phyloP scores from a whole-genome alignment of 306 rosid genomes.

The Lathyrus sativus region DNA sequence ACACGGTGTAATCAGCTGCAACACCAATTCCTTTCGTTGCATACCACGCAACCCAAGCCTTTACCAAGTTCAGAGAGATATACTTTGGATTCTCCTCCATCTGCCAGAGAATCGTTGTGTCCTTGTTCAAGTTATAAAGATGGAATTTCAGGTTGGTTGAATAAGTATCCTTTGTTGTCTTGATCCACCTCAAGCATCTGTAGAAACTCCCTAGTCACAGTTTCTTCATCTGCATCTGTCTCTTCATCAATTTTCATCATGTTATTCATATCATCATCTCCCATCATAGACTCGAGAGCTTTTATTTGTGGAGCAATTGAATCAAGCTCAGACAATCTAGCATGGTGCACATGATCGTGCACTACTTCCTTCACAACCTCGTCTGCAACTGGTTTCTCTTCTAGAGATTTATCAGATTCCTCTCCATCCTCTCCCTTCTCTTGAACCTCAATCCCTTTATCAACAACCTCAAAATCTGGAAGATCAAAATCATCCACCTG shows the following conservation, averaged over 20 bases:
- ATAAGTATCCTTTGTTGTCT: conserved; percentile 46
- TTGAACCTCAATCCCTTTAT: conserved; percentile 87
- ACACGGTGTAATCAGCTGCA: no score
- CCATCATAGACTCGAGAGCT: conserved; percentile 89
- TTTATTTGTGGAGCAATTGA: conserved; percentile 93
- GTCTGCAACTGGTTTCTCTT: conserved; percentile 53
- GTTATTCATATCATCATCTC: conserved; percentile 44
- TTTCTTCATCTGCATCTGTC: conserved; percentile 73
- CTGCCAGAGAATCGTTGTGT: conserved; percentile 38
- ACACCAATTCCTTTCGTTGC: no score
- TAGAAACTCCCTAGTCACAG: conserved; percentile 85
- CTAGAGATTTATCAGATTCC: conserved; percentile 54
- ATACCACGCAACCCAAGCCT: conserved; percentile 78
- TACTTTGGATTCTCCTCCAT: conserved; percentile 59
- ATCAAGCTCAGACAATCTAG: conserved; percentile 74
- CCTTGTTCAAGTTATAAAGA: conserved; percentile 60
- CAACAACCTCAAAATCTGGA: conserved; percentile 86
- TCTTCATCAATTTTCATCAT: conserved; percentile 49
- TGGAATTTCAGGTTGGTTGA: conserved; percentile 50
- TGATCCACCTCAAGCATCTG: conserved; percentile 94
- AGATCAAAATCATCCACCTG: conserved; percentile 79
- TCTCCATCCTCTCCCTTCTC: conserved; percentile 49
- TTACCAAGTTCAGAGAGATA: conserved; percentile 92
- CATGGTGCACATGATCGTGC: conserved; percentile 56
- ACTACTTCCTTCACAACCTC: conserved; percentile 86